These are phyloP conservation scores for Dothistroma septosporum DNA, from an alignment of 2,329 filamentous ascomycete genomes.

Conservation along the genomic window DNA sequence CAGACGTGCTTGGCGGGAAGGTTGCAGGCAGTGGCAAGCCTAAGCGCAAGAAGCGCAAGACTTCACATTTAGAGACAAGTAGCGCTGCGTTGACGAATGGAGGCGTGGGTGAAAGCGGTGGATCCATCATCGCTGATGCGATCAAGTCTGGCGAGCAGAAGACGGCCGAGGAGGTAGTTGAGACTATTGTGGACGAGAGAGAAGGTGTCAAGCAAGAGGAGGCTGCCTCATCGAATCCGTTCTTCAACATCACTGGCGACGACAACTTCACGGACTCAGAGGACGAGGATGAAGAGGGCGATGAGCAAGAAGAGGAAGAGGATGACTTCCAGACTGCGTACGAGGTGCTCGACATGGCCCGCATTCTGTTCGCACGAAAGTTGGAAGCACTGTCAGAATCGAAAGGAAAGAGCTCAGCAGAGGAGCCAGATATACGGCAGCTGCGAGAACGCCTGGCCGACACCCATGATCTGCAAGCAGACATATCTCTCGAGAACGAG, in stretches of 20 bases:
- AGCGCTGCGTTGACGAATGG: slow-evolving; percentile 28
- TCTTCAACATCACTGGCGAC: slow-evolving; percentile 90
- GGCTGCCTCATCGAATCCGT: slow-evolving; percentile 61
- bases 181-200: slow-evolving; percentile 42
- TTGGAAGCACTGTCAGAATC: slow-evolving; percentile 49
- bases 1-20: slow-evolving; percentile 84
- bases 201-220: slow-evolving; percentile 40
- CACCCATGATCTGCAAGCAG: slow-evolving; percentile 87
- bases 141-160: slow-evolving; percentile 38
- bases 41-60: slow-evolving; percentile 47
- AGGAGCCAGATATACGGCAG: slow-evolving; percentile 47
- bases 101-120: slow-evolving; percentile 28
- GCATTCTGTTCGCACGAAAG: slow-evolving; percentile 56
- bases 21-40: slow-evolving; percentile 58
- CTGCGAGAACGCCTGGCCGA: slow-evolving; percentile 85
- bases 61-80: slow-evolving; percentile 27
- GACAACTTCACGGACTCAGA: slow-evolving; percentile 88
- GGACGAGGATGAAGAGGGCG: slow-evolving; percentile 44
- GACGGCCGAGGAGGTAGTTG: slow-evolving; percentile 40
- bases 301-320: slow-evolving; percentile 49
- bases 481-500: slow-evolving; percentile 97
- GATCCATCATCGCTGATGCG: slow-evolving; percentile 28
- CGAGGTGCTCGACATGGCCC: slow-evolving; percentile 60
- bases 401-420: slow-evolving; percentile 41
- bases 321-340: slow-evolving; percentile 62